Conservation (phyloP, 345 rosid genomes). For the Erucastrum elatum region DNA sequence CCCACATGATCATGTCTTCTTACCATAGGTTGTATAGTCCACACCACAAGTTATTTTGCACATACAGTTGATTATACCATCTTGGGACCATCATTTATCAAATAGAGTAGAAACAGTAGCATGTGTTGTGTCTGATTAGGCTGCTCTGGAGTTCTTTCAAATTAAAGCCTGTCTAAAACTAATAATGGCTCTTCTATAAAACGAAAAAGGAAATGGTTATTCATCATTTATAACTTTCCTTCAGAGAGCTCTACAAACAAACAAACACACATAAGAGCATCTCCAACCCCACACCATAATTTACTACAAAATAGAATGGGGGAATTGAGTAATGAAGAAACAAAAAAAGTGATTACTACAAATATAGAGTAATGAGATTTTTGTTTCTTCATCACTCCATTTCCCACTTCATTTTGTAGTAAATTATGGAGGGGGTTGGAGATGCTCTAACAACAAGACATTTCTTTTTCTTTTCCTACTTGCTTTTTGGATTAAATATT, state of each 20-base stretch:
- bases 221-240: background rate
- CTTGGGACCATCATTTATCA: background rate
- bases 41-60: background rate
- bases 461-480: background rate
- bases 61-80: background rate
- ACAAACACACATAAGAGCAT: background rate
- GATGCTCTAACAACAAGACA: background rate
- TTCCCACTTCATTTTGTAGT: no score
- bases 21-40: background rate
- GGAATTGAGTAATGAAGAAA: no score
- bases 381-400: no score
- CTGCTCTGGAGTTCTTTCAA: background rate
- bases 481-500: background rate
- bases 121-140: slow-evolving; percentile 1
- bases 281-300: no score
- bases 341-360: no score
- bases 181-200: background rate
- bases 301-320: no score
- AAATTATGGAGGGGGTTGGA: no score
- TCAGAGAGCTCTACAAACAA: background rate
- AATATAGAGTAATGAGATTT: no score
- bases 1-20: slow-evolving; percentile 11
- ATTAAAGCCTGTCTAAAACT: background rate
- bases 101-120: background rate
- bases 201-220: background rate